Conservation (phyloP, 2,329 filamentous ascomycete genomes). For the Sporothrix globosa region DNA sequence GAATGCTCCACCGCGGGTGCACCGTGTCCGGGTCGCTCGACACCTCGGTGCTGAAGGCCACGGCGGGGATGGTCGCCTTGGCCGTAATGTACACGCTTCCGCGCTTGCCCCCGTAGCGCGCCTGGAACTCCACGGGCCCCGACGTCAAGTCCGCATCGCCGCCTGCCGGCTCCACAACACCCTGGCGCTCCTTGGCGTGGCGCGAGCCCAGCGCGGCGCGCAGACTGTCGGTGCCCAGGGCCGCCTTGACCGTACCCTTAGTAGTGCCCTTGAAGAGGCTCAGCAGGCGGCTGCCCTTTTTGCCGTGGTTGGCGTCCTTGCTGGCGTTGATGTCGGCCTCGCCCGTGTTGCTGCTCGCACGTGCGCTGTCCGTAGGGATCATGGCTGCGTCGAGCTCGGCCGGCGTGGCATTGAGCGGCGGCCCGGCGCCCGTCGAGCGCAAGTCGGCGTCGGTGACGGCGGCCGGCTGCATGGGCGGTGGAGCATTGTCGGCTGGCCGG, state of each 20-base stretch:
- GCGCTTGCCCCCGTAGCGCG: conserved; percentile 71
- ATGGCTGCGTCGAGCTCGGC: conserved; percentile 69
- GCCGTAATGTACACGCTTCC: conserved; percentile 71
- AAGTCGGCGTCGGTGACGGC: conserved; percentile 53
- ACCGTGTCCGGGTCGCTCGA: conserved; percentile 51
- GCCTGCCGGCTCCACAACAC: conserved; percentile 60
- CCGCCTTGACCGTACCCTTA: conserved; percentile 70
- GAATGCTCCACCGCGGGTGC: conserved; percentile 63
- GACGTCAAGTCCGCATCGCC: conserved; percentile 50
- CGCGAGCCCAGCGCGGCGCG: conserved; percentile 66
- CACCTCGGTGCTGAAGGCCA: conserved; percentile 63
- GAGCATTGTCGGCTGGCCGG: conserved; percentile 42
- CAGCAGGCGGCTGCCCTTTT: conserved; percentile 55
- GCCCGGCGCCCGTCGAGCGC: conserved; percentile 51
- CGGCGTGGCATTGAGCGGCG: conserved; percentile 59
- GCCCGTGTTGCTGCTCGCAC: conserved; percentile 42
- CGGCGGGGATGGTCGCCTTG: conserved; percentile 66
- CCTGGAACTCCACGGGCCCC: conserved; percentile 78
- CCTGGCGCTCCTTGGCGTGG: conserved; percentile 70
- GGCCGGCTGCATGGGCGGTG: conserved; percentile 46
- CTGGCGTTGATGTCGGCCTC: conserved; percentile 56
- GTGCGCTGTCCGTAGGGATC: conserved; percentile 46
- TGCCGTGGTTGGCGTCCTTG: conserved; percentile 46
- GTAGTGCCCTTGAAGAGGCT: conserved; percentile 70
- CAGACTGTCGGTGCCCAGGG: conserved; percentile 71